A percentile compares a stretch with the other conserved stretches of the same genome.
These are phyloP conservation scores for Rhodomyrtus psidioides DNA, from an alignment of 441 rosid genomes.

Conservation along the genomic window DNA sequence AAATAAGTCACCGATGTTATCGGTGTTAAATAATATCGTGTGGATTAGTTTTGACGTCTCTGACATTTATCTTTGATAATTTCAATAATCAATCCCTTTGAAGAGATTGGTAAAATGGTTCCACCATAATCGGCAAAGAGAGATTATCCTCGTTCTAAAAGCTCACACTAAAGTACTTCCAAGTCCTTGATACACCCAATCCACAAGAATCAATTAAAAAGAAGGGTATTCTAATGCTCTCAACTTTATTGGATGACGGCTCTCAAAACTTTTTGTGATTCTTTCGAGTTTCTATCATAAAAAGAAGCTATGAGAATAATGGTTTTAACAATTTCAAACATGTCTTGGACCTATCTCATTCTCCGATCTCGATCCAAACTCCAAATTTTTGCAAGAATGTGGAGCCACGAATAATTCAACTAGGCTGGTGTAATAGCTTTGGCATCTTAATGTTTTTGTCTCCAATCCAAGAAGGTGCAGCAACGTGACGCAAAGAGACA, in stretches of 20 bases:
- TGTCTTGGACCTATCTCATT: not conserved
- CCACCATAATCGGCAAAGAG: too few species aligned
- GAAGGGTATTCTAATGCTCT: too few species aligned
- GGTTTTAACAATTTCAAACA: not conserved
- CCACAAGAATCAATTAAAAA: too few species aligned
- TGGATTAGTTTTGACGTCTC: not conserved
- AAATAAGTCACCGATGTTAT: not conserved
- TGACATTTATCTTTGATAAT: not conserved
- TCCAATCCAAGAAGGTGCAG: not conserved
- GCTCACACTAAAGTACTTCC: too few species aligned
- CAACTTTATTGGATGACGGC: too few species aligned
- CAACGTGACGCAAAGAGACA: not conserved
- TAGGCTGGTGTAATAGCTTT: not conserved
- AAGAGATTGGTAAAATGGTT: not conserved
- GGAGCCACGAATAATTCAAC: not conserved
- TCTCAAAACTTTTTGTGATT: too few species aligned
- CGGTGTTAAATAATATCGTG: not conserved
- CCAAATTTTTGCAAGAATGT: not conserved
- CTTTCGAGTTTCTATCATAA: too few species aligned
- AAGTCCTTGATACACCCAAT: too few species aligned
- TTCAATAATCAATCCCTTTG: not conserved
- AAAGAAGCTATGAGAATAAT: too few species aligned
- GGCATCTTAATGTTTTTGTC: not conserved
- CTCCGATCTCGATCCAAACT: not conserved
- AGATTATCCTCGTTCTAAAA: too few species aligned